Evolutionary conservation across 768 basidiomycete genomes (phyloP).

Genomic region (Baorangia bicolor): DNA sequence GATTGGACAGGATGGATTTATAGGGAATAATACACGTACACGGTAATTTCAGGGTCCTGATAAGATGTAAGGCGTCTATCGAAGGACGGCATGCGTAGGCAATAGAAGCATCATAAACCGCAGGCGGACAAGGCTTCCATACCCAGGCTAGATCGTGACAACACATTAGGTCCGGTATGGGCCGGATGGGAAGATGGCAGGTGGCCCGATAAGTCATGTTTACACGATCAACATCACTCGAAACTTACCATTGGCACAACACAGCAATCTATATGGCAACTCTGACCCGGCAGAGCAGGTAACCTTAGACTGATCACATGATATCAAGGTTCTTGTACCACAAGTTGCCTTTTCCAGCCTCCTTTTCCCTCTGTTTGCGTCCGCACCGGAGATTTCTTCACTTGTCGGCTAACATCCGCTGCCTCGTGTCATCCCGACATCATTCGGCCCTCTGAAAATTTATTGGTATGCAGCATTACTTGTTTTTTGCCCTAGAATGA

Average conservation of each 20-base stretch:
- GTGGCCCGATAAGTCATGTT: conserved; percentile 19
- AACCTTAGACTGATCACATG: conserved; percentile 14
- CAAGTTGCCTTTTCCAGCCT: conserved; percentile 12
- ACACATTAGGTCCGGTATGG: conserved; percentile 17
- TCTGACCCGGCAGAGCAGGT: conserved; percentile 11
- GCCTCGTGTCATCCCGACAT: conserved; percentile 11
- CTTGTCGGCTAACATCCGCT: conserved; percentile 21
- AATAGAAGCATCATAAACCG: conserved; percentile 28
- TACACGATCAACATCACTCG: conserved; percentile 9
- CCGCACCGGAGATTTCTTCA: conserved; percentile 17
- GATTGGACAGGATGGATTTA: conserved; percentile 27
- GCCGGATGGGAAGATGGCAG: conserved; percentile 15
- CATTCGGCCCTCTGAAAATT: conserved; percentile 4
- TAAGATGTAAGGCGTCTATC: conserved; percentile 31
- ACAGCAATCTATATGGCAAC: conserved; percentile 17
- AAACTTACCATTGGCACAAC: conserved; percentile 14
- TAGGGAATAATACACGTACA: conserved; percentile 33
- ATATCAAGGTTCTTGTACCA: conserved; percentile 7
- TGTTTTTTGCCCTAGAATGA: neutral
- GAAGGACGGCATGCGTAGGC: conserved; percentile 30
- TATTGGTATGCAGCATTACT: conserved; percentile 12
- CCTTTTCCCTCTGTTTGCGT: conserved; percentile 9
- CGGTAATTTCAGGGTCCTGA: conserved; percentile 36
- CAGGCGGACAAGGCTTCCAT: conserved; percentile 26
- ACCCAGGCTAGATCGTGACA: conserved; percentile 18